phyloP scores from a whole-genome alignment of 2,329 filamentous ascomycete species.

The Xylariaceae sp. region DNA sequence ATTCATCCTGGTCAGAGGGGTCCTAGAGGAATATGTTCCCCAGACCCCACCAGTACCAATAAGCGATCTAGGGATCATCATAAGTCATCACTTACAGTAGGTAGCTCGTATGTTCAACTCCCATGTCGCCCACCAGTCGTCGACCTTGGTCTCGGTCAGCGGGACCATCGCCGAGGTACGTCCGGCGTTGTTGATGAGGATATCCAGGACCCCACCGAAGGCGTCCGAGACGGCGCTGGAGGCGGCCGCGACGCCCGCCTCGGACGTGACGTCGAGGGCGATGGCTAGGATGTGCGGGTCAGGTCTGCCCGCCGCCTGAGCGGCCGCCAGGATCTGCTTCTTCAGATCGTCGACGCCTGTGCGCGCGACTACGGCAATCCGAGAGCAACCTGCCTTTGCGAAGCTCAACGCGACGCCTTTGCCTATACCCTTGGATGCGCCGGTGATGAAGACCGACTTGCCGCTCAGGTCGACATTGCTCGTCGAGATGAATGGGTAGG shows the following conservation, averaged over 20 bases:
- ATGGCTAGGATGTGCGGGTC: constrained; percentile 36
- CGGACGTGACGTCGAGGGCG: constrained; percentile 38
- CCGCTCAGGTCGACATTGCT: constrained; percentile 25
- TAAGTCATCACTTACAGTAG: constrained; percentile 16
- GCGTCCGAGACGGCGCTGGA: constrained; percentile 28
- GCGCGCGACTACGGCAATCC: constrained; percentile 57
- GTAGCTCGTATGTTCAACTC: constrained; percentile 25
- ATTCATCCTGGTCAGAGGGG: no score
- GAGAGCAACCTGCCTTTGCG: constrained; percentile 54
- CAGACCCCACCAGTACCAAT: no score
- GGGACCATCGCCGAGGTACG: constrained; percentile 42
- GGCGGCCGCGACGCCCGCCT: constrained; percentile 37
- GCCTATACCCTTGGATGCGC: constrained; percentile 56
- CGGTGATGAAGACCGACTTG: constrained; percentile 51
- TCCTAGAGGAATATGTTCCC: no score
- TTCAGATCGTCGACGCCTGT: constrained; percentile 47
- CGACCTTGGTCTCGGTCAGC: constrained; percentile 21
- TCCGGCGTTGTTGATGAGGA: constrained; percentile 47
- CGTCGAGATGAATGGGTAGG: constrained; percentile 33
- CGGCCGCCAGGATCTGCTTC: constrained; percentile 43
- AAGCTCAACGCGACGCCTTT: constrained; percentile 55
- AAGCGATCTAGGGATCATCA: no score
- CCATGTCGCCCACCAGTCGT: constrained; percentile 28
- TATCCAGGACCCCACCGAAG: constrained; percentile 37
- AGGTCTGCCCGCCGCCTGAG: constrained; percentile 29